Conservation (phyloP, 805 yeast species). For the Sugiyamaella qingdaonensis region DNA sequence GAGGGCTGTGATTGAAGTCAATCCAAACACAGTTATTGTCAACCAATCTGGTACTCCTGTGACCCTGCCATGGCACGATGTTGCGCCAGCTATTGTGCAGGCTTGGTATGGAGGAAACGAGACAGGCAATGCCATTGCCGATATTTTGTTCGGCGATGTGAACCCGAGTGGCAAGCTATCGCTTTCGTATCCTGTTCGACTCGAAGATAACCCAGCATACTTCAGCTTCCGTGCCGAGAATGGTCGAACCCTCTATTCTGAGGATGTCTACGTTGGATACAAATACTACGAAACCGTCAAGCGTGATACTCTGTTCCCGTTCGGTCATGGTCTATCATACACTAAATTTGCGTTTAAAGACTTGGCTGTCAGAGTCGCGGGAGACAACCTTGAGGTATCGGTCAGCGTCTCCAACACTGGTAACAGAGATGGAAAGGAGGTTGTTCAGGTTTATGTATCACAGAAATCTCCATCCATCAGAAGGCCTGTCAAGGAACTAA, state of each 20-base stretch:
- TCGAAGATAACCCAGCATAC: slow-evolving; percentile 55
- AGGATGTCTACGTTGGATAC: slow-evolving; percentile 63
- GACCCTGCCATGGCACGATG: slow-evolving; percentile 48
- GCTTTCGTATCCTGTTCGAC: slow-evolving; percentile 48
- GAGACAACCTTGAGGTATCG: slow-evolving; percentile 27
- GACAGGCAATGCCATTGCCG: slow-evolving; percentile 55
- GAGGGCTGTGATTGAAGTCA: slow-evolving; percentile 42
- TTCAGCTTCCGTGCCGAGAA: slow-evolving; percentile 47
- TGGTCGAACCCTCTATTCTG: slow-evolving; percentile 58
- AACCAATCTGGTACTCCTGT: slow-evolving; percentile 62
- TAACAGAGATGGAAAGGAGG: slow-evolving; percentile 46
- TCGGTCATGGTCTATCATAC: slow-evolving; percentile 62
- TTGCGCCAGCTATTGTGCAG: slow-evolving; percentile 44
- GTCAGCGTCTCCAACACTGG: slow-evolving; percentile 50
- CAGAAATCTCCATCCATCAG: slow-evolving; percentile 36
- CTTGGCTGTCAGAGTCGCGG: slow-evolving; percentile 34
- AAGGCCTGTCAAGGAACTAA: slow-evolving; percentile 58
- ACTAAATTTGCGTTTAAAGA: slow-evolving; percentile 44
- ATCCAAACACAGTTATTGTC: slow-evolving; percentile 50
- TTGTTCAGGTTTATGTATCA: slow-evolving; percentile 50
- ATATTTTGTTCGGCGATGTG: slow-evolving; percentile 54
- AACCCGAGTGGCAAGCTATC: slow-evolving; percentile 60
- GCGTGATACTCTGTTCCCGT: slow-evolving; percentile 50
- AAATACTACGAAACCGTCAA: slow-evolving; percentile 53
- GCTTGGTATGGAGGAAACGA: slow-evolving; percentile 60